Conservation (phyloP, 768 basidiomycete species). For the Basidioascus undulatus region DNA sequence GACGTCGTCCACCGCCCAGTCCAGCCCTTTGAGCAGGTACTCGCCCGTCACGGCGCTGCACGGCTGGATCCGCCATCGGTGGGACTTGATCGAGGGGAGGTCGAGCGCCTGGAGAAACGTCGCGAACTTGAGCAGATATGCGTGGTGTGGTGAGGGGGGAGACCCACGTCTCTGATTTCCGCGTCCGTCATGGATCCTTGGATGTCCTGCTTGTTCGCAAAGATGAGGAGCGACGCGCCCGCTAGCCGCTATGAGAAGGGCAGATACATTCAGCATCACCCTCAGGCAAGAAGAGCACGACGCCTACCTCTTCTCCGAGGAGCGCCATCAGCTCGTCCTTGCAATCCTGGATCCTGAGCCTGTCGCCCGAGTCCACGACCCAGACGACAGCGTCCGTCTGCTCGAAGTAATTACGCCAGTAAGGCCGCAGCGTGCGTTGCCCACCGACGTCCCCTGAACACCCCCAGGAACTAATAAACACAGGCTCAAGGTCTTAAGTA, state of each 20-base stretch:
- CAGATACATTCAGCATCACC: background rate
- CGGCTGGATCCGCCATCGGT: conserved; percentile 68
- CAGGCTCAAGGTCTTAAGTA: conserved; percentile 8
- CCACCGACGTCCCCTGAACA: conserved; percentile 86
- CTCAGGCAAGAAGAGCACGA: background rate
- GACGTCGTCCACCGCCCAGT: conserved; percentile 80
- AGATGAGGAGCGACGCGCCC: conserved; percentile 83
- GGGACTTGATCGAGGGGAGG: conserved; percentile 55
- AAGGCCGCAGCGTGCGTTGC: conserved; percentile 80
- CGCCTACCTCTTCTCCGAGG: conserved; percentile 67
- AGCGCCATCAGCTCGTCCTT: conserved; percentile 62
- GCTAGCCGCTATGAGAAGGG: conserved; percentile 41
- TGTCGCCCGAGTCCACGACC: conserved; percentile 92
- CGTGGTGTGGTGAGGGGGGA: background rate
- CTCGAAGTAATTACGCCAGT: conserved; percentile 98
- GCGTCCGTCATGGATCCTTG: conserved; percentile 53
- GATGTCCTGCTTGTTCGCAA: conserved; percentile 96
- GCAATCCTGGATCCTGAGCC: conserved; percentile 74
- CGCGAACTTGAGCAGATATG: too few species aligned
- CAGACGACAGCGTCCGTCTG: conserved; percentile 94
- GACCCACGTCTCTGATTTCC: conserved; percentile 61
- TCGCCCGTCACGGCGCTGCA: conserved; percentile 82
- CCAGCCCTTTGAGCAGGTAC: conserved; percentile 59
- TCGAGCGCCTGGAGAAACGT: conserved; percentile 75
- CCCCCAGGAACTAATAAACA: background rate